Conservation (phyloP, 2,329 filamentous ascomycete genomes). For the Colletotrichum abscissum region DNA sequence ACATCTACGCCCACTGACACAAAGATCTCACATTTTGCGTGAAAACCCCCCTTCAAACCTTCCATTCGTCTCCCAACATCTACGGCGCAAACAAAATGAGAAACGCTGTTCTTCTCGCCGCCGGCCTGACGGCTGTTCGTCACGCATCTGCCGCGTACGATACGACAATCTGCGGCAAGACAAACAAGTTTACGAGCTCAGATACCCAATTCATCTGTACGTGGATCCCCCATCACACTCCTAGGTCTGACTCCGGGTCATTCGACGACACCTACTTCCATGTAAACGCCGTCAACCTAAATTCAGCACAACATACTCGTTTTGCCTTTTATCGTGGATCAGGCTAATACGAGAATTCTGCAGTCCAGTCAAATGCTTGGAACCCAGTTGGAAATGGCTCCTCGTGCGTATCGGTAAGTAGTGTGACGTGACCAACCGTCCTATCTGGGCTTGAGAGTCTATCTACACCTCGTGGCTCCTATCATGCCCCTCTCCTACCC, state of each 20-base stretch:
- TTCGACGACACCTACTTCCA: neutral
- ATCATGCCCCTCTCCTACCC: neutral
- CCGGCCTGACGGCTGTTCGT: constrained; percentile 26
- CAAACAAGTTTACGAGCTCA: constrained; percentile 40
- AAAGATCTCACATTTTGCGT: neutral
- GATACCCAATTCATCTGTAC: constrained; percentile 40
- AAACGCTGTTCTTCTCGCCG: constrained; percentile 27
- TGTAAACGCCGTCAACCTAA: neutral
- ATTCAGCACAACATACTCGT: neutral
- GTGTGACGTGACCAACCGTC: constrained; percentile 1
- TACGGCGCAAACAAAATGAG: constrained; percentile 17
- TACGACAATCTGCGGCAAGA: constrained; percentile 42
- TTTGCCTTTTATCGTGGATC: neutral
- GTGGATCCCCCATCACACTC: constrained; percentile 15
- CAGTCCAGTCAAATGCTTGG: constrained; percentile 47
- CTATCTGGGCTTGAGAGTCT: neutral
- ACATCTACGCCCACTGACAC: neutral
- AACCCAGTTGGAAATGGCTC: constrained; percentile 42
- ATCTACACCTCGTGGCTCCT: neutral
- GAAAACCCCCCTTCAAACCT: neutral
- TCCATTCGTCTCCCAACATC: neutral
- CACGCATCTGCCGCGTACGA: constrained; percentile 39
- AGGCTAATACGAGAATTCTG: constrained; percentile 4
- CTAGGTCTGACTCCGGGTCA: neutral
- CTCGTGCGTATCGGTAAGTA: constrained; percentile 44